phyloP scores from a whole-genome alignment of 345 rosid genomes.

The Salix arbutifolia region DNA sequence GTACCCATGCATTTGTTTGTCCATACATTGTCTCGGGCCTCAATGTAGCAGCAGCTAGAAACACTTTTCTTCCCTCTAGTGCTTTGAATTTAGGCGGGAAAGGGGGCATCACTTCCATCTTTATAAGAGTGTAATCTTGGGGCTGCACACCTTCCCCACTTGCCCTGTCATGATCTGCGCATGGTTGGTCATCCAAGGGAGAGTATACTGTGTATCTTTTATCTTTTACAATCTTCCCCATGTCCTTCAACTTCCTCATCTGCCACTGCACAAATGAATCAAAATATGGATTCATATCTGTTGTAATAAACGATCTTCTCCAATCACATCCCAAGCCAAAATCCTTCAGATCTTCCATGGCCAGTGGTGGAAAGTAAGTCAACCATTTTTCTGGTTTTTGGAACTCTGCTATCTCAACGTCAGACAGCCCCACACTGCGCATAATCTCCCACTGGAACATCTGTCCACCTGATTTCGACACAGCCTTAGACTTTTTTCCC shows the following conservation, averaged over 20 bases:
- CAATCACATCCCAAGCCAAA: constrained; percentile 94
- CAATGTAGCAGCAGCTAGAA: constrained; percentile 81
- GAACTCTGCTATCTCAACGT: constrained; percentile 59
- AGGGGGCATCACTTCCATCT: constrained; percentile 78
- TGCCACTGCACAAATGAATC: constrained; percentile 90
- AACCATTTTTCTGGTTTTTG: constrained; percentile 80
- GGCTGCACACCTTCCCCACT: constrained; percentile 93
- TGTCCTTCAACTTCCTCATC: constrained; percentile 75
- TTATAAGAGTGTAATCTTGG: constrained; percentile 85
- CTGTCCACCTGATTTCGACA: constrained; percentile 79
- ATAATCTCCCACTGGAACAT: constrained; percentile 90
- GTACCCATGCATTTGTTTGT: constrained; percentile 93
- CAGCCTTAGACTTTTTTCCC: constrained; percentile 85
- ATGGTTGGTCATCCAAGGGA: constrained; percentile 92
- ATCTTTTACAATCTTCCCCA: constrained; percentile 89
- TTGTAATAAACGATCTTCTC: constrained; percentile 86
- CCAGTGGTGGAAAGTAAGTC: constrained; percentile 69
- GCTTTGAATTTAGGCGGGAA: constrained; percentile 59
- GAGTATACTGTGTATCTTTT: constrained; percentile 75
- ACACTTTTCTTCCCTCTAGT: constrained; percentile 71
- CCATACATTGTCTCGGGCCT: constrained; percentile 99
- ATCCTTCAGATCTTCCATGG: constrained; percentile 71
- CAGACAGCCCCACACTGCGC: constrained; percentile 82
- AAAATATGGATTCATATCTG: constrained; percentile 70
- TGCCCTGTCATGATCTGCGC: constrained; percentile 96